These are phyloP conservation scores for Aspergillus terreus DNA, from an alignment of 2,329 filamentous ascomycete genomes.

Conservation along the genomic window DNA sequence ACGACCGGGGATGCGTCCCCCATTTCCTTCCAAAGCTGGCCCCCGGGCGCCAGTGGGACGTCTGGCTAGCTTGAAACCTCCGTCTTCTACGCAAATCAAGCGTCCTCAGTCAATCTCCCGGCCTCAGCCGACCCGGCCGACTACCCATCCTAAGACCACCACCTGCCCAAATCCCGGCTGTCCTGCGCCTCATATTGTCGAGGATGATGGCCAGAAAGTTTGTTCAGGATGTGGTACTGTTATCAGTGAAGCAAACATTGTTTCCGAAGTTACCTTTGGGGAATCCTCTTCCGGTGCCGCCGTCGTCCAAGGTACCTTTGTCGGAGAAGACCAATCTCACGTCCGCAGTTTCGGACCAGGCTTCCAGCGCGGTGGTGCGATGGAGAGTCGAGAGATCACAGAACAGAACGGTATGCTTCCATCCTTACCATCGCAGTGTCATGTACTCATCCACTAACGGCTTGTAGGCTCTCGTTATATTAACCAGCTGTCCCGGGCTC, in stretches of 20 bases:
- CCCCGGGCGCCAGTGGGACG: constrained; percentile 32
- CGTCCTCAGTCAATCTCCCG: constrained; percentile 32
- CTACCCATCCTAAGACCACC: constrained; percentile 35
- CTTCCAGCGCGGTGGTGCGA: constrained; percentile 45
- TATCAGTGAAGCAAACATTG: constrained; percentile 81
- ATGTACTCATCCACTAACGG: constrained; percentile 1
- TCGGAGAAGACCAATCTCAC: constrained; percentile 80
- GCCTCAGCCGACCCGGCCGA: constrained; percentile 28
- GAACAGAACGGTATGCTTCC: constrained; percentile 37
- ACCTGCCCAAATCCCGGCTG: constrained; percentile 45
- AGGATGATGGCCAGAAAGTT: constrained; percentile 50
- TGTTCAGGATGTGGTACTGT: constrained; percentile 84
- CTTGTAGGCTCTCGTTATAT: constrained; percentile 41
- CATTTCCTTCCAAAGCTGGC: constrained; percentile 22
- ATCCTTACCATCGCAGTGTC: background rate
- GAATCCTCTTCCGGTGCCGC: constrained; percentile 82
- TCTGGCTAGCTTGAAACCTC: constrained; percentile 38
- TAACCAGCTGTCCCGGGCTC: constrained; percentile 36
- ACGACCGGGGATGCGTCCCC: constrained; percentile 31
- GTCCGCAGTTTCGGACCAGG: constrained; percentile 57
- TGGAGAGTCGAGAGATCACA: constrained; percentile 49
- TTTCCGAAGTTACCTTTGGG: constrained; percentile 86
- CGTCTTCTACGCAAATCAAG: constrained; percentile 34
- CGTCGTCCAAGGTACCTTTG: constrained; percentile 83
- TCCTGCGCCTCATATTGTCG: constrained; percentile 43